phyloP scores from a whole-genome alignment of 371 early-diverging fungal species.

The Rhizomucor pusillus region DNA sequence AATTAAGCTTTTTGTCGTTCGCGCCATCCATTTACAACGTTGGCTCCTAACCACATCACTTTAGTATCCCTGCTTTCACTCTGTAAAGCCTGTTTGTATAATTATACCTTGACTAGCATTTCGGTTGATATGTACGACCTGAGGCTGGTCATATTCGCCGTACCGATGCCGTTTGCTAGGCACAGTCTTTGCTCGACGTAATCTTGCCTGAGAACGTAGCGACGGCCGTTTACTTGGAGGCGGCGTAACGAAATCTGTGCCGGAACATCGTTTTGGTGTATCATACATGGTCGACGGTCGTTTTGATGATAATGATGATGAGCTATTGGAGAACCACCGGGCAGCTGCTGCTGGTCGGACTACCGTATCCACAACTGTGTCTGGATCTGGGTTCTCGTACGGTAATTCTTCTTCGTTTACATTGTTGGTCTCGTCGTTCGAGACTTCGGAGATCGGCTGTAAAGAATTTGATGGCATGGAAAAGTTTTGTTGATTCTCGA shows the following conservation, averaged over 20 bases:
- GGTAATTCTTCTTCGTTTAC: background rate
- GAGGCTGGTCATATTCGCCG: conserved; percentile 17
- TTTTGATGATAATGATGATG: too few species aligned
- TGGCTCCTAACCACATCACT: too few species aligned
- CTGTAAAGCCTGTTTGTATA: too few species aligned
- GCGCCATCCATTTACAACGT: too few species aligned
- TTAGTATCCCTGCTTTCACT: too few species aligned
- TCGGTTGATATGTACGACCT: conserved; percentile 28
- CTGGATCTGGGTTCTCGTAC: background rate
- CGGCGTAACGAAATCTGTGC: background rate
- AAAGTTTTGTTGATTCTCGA: conserved; percentile 44
- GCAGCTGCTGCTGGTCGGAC: too few species aligned
- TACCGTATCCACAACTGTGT: too few species aligned
- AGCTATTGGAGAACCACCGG: too few species aligned
- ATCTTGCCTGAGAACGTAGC: too few species aligned
- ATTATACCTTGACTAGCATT: conserved; percentile 28
- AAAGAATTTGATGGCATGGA: conserved; percentile 25
- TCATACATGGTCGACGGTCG: too few species aligned
- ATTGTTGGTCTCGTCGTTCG: background rate
- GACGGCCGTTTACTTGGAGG: conserved; percentile 3
- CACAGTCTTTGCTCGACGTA: conserved; percentile 22
- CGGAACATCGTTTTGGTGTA: too few species aligned
- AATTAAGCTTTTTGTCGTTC: too few species aligned
- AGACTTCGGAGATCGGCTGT: background rate
- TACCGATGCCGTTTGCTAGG: conserved; percentile 19